Conservation (phyloP, 768 basidiomycete species). For the Pulveroboletus sp. region DNA sequence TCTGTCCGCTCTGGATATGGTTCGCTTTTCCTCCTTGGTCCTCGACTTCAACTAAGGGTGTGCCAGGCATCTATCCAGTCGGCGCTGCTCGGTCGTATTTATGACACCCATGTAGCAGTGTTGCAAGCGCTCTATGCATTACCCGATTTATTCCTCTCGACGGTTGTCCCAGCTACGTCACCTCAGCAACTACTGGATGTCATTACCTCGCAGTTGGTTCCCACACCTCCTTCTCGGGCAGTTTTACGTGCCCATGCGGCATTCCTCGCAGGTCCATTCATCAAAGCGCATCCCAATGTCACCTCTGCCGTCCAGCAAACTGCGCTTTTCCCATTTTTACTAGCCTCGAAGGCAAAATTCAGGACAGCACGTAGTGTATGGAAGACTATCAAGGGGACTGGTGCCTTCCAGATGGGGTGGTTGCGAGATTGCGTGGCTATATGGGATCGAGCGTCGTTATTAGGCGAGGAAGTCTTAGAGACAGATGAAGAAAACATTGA, state of each 20-base stretch:
- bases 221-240: conserved; percentile 44
- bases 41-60: conserved; percentile 2
- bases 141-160: conserved; percentile 42
- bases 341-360: conserved; percentile 69
- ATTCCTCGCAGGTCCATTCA: conserved; percentile 52
- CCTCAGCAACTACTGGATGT: conserved; percentile 23
- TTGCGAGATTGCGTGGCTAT: conserved; percentile 51
- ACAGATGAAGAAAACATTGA: conserved; percentile 29
- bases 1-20: conserved; percentile 36
- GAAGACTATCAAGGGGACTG: conserved; percentile 52
- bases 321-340: conserved; percentile 66
- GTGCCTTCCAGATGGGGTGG: conserved; percentile 34
- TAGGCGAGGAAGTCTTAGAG: conserved; percentile 24
- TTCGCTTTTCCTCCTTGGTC: neutral
- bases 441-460: conserved; percentile 31
- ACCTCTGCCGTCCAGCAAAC: conserved; percentile 40
- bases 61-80: conserved; percentile 52
- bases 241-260: conserved; percentile 51
- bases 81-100: conserved; percentile 62
- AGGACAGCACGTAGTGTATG: conserved; percentile 65
- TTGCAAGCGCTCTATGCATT: conserved; percentile 63
- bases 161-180: conserved; percentile 13
- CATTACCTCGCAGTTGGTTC: conserved; percentile 23
- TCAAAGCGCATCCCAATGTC: conserved; percentile 25
- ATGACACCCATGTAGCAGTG: conserved; percentile 59